A percentile compares a stretch with the other conserved stretches of the same genome.
Conservation (phyloP, 495 filamentous ascomycete genomes). For the Daldinia vernicosa region DNA sequence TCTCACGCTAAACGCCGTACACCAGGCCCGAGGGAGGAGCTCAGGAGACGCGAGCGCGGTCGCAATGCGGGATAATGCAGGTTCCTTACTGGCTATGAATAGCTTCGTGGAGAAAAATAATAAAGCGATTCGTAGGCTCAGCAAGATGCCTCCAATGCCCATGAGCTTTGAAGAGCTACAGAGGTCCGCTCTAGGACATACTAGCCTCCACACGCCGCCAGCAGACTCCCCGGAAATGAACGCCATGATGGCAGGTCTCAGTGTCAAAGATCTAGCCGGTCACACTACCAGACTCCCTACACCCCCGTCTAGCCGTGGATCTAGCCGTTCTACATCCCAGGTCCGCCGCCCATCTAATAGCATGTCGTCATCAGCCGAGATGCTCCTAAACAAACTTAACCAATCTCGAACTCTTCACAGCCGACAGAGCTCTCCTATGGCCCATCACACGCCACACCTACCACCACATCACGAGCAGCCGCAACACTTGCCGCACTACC, state of each 20-base stretch:
- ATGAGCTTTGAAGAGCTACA: slow-evolving; percentile 51
- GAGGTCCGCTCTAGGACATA: slow-evolving; percentile 16
- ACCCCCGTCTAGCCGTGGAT: slow-evolving; percentile 47
- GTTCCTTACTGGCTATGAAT: slow-evolving; percentile 54
- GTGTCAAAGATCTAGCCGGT: slow-evolving; percentile 21
- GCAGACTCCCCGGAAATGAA: slow-evolving; percentile 28
- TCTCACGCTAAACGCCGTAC: slow-evolving; percentile 50
- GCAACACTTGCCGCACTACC: slow-evolving; percentile 27
- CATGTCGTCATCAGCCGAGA: slow-evolving; percentile 34
- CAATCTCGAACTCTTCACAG: slow-evolving; percentile 30
- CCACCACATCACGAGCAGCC: background rate
- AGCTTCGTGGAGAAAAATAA: slow-evolving; percentile 58
- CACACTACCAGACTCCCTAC: slow-evolving; percentile 38
- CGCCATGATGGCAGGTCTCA: slow-evolving; percentile 14
- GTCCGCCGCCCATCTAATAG: slow-evolving; percentile 19
- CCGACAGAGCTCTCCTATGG: slow-evolving; percentile 9
- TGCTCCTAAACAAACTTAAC: slow-evolving; percentile 39
- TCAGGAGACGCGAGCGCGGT: slow-evolving; percentile 45
- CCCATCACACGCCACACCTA: slow-evolving; percentile 2
- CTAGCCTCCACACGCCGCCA: slow-evolving; percentile 34
- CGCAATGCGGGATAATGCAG: slow-evolving; percentile 52
- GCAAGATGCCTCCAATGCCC: slow-evolving; percentile 48
- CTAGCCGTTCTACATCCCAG: slow-evolving; percentile 34
- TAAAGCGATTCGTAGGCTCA: slow-evolving; percentile 56
- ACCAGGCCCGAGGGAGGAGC: slow-evolving; percentile 47